These are phyloP conservation scores for Heliocybe sulcata DNA, from an alignment of 1,284 basidiomycete genomes.

Conservation along the genomic window DNA sequence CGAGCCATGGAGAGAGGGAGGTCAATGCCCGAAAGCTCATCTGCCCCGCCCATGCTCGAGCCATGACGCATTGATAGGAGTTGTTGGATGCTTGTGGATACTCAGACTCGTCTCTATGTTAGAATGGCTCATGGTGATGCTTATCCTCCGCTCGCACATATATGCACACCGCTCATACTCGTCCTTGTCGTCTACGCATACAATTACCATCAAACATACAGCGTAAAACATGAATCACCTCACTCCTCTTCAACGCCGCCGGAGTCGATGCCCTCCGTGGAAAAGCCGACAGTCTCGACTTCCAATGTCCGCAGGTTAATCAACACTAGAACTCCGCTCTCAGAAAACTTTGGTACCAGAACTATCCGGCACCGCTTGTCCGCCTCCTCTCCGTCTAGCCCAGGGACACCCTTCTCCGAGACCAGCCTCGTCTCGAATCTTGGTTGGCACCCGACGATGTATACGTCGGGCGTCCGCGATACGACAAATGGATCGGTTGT, in stretches of 20 bases:
- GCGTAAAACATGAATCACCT: not conserved
- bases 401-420: slow-evolving; percentile 15
- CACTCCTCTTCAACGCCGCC: slow-evolving; percentile 9
- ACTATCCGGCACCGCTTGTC: slow-evolving; percentile 64
- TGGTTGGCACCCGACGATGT: slow-evolving; percentile 91
- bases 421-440: slow-evolving; percentile 72
- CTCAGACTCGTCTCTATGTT: no score
- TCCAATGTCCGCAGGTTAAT: slow-evolving; percentile 54
- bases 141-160: no score
- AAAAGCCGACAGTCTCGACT: slow-evolving; percentile 29
- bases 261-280: slow-evolving; percentile 21
- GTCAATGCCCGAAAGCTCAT: no score
- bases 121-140: no score
- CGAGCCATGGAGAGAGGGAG: no score
- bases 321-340: slow-evolving; percentile 55
- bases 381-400: slow-evolving; percentile 16
- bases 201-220: no score
- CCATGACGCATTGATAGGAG: no score
- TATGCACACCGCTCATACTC: no score
- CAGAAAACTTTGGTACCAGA: slow-evolving; percentile 77
- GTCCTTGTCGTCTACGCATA: no score
- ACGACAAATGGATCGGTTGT: slow-evolving; percentile 88
- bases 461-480: slow-evolving; percentile 78
- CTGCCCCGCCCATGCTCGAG: no score
- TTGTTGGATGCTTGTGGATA: no score